phyloP scores from a whole-genome alignment of 1,139 yeast genomes.

The Lodderomyces elongisporus region DNA sequence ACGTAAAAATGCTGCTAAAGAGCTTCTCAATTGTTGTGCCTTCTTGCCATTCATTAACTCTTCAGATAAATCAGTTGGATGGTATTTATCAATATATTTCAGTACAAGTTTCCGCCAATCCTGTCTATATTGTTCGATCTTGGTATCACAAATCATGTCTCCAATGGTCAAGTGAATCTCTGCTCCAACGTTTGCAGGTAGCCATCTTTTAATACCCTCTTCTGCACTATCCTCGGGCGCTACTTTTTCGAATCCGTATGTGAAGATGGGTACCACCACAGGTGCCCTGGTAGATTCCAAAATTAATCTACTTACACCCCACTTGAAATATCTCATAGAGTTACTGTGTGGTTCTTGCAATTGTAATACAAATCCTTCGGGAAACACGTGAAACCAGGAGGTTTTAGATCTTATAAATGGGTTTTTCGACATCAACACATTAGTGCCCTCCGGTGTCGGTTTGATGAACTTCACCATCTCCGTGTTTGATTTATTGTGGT shows the following conservation, averaged over 20 bases:
- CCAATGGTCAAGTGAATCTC: constrained; percentile 71
- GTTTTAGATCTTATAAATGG: constrained; percentile 54
- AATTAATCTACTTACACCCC: constrained; percentile 87
- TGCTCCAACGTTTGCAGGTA: constrained; percentile 66
- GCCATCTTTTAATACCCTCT: constrained; percentile 46
- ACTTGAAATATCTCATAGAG: constrained; percentile 89
- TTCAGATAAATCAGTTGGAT: constrained; percentile 56
- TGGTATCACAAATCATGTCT: constrained; percentile 56
- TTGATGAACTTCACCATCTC: constrained; percentile 21
- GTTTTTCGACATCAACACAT: constrained; percentile 37
- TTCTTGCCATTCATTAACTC: constrained; percentile 59
- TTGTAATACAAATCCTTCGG: constrained; percentile 92
- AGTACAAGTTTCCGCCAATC: constrained; percentile 65
- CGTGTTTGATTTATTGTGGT: constrained; percentile 7
- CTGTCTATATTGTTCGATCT: constrained; percentile 54
- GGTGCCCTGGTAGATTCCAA: constrained; percentile 83
- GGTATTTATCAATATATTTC: constrained; percentile 44
- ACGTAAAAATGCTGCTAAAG: constrained; percentile 66
- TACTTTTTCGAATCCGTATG: constrained; percentile 81
- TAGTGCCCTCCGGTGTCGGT: constrained; percentile 28
- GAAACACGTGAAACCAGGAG: constrained; percentile 92
- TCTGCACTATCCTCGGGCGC: constrained; percentile 74
- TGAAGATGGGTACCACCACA: constrained; percentile 81
- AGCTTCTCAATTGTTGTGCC: constrained; percentile 61
- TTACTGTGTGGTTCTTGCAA: constrained; percentile 70